Evolutionary conservation across 768 basidiomycete species (phyloP), one percentile per base, ranked within the genome.

Genomic region (Amanita inopinata): DNA sequence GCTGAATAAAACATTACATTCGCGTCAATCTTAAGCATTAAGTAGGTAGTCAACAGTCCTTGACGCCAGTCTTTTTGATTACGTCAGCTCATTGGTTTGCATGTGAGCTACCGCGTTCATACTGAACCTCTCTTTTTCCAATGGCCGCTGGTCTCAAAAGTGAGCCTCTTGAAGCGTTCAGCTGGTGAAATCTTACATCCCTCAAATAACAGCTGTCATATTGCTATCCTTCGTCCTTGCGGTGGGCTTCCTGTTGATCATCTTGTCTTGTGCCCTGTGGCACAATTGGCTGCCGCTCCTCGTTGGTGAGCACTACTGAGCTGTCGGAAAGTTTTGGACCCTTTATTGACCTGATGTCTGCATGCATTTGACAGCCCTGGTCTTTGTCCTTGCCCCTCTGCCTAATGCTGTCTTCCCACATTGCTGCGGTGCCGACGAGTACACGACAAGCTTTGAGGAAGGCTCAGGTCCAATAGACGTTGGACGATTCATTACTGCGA

Each of bases 181-280:
- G 24, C 19, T 30, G 51, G 22, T 20, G 19, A 25, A 33, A 32
- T 43, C 33, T 40, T 49, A 27, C 32, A 2, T 33, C 4, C 15
- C 17, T 48, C 15, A 11, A 20, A 24, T 36, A 38, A 36, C 57
- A 97, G 93, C 91, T 56, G 92, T 98, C 50, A 92, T 98, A 53
- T 72, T 97, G 40, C 80, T 99, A 34, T 93, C 96, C 1, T 97
- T 99, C 64, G 89, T 97, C 40, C 82, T 99, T 38, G 96, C 96
- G 4, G 75, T 94, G 11, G 96, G 96, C n/a, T 99, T 99, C 68
- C 67, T 99, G 45, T 77, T 98, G 56, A 88, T 98, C 56, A 99
- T 99, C 60, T 80, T 99, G 17, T 90, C 90, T 1, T 98, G 96
- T 59, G 96, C 96, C 5, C 67, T 98, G 22, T 98, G 84, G 83